phyloP scores from a whole-genome alignment of 139 green algal genomes.

The Yamagishiella unicocca region DNA sequence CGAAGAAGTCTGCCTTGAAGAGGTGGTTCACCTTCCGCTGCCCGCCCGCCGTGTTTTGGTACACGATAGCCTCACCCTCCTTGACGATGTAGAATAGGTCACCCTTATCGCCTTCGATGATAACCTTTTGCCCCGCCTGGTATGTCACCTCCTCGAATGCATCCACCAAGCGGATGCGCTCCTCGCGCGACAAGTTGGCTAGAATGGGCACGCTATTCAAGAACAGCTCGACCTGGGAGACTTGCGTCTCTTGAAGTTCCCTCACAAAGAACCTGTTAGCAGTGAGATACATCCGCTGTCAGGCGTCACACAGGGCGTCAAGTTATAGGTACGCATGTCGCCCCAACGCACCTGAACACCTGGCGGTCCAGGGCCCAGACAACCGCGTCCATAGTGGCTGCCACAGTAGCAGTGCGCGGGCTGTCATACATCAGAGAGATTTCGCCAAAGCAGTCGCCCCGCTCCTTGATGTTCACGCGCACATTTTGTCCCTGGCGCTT shows the following conservation, averaged over 20 bases:
- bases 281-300: background rate
- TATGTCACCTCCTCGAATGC: conserved; percentile 81
- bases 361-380: conserved; percentile 94
- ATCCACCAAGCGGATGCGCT: conserved; percentile 86
- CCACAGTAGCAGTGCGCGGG: conserved; percentile 90
- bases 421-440: conserved; percentile 93
- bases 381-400: conserved; percentile 82
- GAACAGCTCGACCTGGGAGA: conserved; percentile 89
- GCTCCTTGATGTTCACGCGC: conserved; percentile 91
- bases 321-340: background rate
- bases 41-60: conserved; percentile 71
- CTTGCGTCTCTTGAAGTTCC: conserved; percentile 76
- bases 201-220: conserved; percentile 93
- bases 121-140: conserved; percentile 64
- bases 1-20: conserved; percentile 95
- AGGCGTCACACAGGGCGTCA: no score
- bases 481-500: conserved; percentile 88
- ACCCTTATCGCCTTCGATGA: conserved; percentile 83
- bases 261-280: conserved; percentile 79
- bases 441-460: conserved; percentile 93
- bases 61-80: conserved; percentile 92
- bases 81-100: conserved; percentile 97
- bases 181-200: conserved; percentile 79
- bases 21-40: conserved; percentile 91
- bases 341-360: conserved; percentile 68